These are phyloP conservation scores for Carex arenaria DNA, from an alignment of 202 grass and related monocot genomes.

Conservation along the genomic window DNA sequence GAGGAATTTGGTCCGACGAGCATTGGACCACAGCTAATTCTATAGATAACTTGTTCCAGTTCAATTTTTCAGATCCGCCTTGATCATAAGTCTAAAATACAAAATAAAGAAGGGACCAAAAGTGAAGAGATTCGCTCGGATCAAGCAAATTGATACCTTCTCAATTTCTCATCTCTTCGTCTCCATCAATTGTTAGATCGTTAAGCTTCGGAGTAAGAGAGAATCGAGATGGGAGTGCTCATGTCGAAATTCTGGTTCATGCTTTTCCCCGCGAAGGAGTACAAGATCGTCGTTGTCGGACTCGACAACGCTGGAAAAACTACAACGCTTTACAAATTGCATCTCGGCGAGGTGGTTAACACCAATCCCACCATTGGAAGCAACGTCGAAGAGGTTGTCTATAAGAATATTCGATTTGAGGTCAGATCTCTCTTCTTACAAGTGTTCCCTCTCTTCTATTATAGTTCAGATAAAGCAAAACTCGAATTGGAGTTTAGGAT, in stretches of 20 bases:
- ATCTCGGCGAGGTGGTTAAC: slow-evolving; percentile 94
- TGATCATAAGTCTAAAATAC: not conserved
- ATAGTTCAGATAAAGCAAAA: not conserved
- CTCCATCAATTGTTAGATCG: not conserved
- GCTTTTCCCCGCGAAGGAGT: slow-evolving; percentile 91
- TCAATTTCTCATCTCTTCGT: not conserved
- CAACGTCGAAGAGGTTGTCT: slow-evolving; percentile 98
- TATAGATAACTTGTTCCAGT: not conserved
- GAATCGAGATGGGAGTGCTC: slow-evolving; percentile 55
- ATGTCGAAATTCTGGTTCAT: slow-evolving; percentile 95
- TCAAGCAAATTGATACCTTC: not conserved
- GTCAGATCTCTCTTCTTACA: slow-evolving; percentile 16
- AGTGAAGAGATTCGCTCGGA: not conserved
- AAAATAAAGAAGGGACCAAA: not conserved
- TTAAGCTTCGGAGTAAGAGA: not conserved
- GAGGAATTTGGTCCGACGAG: too few relatives aligned
- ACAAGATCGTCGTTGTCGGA: slow-evolving; percentile 96
- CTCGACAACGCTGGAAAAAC: slow-evolving; percentile 97
- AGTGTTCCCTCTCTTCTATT: not conserved
- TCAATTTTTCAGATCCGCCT: not conserved
- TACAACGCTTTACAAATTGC: slow-evolving; percentile 93
- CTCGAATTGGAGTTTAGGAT: not conserved
- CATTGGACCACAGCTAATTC: too few relatives aligned
- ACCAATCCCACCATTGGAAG: slow-evolving; percentile 90
- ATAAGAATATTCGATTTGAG: slow-evolving; percentile 98